These are phyloP conservation scores for Colletotrichum orbiculare DNA, from an alignment of 2,329 filamentous ascomycete species.

Conservation along the genomic window DNA sequence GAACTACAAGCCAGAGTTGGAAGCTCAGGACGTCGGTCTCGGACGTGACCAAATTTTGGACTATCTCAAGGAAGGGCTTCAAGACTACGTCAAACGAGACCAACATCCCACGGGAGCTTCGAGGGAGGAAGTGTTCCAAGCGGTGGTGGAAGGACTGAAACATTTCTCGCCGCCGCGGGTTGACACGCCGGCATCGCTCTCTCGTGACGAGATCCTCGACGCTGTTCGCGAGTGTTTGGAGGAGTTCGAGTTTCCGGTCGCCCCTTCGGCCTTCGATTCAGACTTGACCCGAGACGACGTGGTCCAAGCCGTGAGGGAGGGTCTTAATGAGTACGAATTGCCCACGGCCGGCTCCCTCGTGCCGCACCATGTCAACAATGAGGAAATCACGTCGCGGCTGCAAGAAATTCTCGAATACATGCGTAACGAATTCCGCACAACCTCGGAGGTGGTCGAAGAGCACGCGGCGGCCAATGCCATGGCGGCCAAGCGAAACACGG, in stretches of 20 bases:
- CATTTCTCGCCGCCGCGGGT: conserved; percentile 81
- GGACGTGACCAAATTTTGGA: conserved; percentile 91
- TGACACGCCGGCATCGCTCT: conserved; percentile 75
- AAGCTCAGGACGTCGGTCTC: conserved; percentile 88
- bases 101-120: conserved; percentile 71
- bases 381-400: conserved; percentile 66
- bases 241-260: conserved; percentile 80
- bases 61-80: conserved; percentile 86
- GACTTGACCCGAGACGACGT: conserved; percentile 72
- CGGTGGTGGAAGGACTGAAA: conserved; percentile 86
- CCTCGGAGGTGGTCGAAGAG: conserved; percentile 76
- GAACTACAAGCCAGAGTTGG: conserved; percentile 92
- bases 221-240: conserved; percentile 89
- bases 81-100: conserved; percentile 73
- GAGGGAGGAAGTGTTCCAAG: conserved; percentile 85
- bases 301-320: conserved; percentile 71
- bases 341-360: conserved; percentile 53
- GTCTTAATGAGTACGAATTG: conserved; percentile 63
- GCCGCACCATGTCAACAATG: conserved; percentile 53
- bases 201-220: conserved; percentile 84
- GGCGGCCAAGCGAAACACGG: conserved; percentile 73
- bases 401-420: conserved; percentile 74
- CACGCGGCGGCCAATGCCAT: conserved; percentile 77
- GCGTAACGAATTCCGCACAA: conserved; percentile 67
- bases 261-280: conserved; percentile 63